phyloP scores from a whole-genome alignment of 106 monocot species.

The Dactylorhiza incarnata region DNA sequence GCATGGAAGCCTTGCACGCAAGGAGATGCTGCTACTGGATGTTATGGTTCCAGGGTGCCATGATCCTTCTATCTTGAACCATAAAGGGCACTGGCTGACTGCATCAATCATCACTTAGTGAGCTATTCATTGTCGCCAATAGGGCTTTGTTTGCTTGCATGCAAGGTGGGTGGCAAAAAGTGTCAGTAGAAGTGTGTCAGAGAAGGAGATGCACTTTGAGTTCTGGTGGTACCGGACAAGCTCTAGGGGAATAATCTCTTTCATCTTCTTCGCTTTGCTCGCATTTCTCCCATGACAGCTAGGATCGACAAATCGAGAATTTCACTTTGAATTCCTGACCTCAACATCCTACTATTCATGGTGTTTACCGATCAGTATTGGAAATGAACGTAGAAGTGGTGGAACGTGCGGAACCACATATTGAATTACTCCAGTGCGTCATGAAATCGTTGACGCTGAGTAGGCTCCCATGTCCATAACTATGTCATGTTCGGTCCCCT shows the following conservation, averaged over 20 bases:
- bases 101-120: conserved; percentile 1
- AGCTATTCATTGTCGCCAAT: neutral
- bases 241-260: conserved; percentile 9
- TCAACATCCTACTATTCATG: conserved; percentile 4
- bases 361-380: conserved; percentile 11
- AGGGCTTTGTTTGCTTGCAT: neutral
- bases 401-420: conserved; percentile 19
- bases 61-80: neutral
- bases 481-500: conserved; percentile 6
- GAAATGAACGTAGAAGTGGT: conserved; percentile 14
- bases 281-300: conserved; percentile 6
- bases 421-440: conserved; percentile 14
- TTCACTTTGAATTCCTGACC: neutral
- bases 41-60: neutral
- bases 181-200: neutral
- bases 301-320: conserved; percentile 1
- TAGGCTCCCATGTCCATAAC: conserved; percentile 14
- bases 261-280: neutral
- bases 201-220: conserved; percentile 7
- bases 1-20: neutral
- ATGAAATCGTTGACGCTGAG: conserved; percentile 4
- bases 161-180: neutral
- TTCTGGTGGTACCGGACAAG: conserved; percentile 1
- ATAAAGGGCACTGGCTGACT: neutral
- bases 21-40: neutral